These are phyloP conservation scores for Kuraishia cidri DNA, from an alignment of 805 yeast genomes.

Conservation along the genomic window DNA sequence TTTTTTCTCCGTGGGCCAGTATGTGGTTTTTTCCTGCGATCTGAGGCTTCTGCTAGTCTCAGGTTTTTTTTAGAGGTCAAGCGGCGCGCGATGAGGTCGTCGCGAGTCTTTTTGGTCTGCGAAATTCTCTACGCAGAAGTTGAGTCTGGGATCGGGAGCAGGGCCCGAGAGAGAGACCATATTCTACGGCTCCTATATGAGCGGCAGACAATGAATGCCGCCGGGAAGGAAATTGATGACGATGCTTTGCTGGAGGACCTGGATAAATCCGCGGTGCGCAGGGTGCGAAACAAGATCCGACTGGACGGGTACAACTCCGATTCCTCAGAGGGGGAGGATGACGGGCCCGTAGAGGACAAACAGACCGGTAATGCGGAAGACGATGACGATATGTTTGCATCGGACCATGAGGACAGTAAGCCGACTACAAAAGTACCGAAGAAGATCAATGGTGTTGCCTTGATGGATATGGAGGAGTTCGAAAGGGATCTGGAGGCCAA, in stretches of 20 bases:
- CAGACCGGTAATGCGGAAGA: constrained; percentile 9
- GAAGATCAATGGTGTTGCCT: constrained; percentile 8
- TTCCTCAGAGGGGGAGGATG: constrained; percentile 11
- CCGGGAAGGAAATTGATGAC: too few relatives aligned
- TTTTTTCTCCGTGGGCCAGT: too few relatives aligned
- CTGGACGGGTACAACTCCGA: constrained; percentile 12
- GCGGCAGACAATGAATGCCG: background rate
- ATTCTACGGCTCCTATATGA: too few relatives aligned
- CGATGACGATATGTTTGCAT: constrained; percentile 34
- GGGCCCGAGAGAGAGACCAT: too few relatives aligned
- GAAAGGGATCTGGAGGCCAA: constrained; percentile 13
- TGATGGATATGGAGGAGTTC: constrained; percentile 26
- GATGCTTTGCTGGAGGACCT: background rate
- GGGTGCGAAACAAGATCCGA: constrained; percentile 3
- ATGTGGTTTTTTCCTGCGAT: too few relatives aligned
- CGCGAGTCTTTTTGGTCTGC: too few relatives aligned
- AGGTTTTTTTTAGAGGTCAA: too few relatives aligned
- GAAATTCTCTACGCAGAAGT: too few relatives aligned
- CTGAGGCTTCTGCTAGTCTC: too few relatives aligned
- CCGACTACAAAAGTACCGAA: background rate
- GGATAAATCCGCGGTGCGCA: background rate
- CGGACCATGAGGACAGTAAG: constrained; percentile 9
- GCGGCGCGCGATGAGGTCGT: too few relatives aligned
- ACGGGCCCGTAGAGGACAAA: constrained; percentile 4
- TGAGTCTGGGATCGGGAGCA: too few relatives aligned